Conservation (phyloP, 2,329 filamentous ascomycete species). For the Verticillium tricorpus region DNA sequence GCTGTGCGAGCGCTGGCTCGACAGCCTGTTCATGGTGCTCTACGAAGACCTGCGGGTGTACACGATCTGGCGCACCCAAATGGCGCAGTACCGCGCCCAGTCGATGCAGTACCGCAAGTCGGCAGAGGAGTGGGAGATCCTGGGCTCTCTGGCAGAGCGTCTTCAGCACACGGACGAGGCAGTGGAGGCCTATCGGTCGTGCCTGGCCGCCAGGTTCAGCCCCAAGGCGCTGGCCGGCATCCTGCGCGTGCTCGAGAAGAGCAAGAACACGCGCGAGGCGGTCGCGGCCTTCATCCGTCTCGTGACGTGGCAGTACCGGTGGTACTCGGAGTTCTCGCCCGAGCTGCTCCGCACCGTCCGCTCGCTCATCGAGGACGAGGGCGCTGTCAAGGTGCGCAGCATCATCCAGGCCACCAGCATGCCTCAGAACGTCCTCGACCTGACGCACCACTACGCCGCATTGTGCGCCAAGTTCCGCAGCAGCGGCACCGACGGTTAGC, state of each 20-base stretch:
- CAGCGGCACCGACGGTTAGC: constrained; percentile 80
- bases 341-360: constrained; percentile 83
- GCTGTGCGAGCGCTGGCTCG: constrained; percentile 94
- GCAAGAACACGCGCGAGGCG: constrained; percentile 74
- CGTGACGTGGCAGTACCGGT: constrained; percentile 97
- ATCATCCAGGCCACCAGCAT: constrained; percentile 95
- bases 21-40: constrained; percentile 98
- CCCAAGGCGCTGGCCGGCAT: constrained; percentile 88
- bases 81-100: constrained; percentile 91
- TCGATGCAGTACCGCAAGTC: constrained; percentile 95
- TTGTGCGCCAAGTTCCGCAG: constrained; percentile 93
- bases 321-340: constrained; percentile 99
- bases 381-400: constrained; percentile 92
- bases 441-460: constrained; percentile 94
- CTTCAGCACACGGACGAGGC: constrained; percentile 90
- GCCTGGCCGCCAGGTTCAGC: constrained; percentile 82
- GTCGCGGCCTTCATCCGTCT: constrained; percentile 83
- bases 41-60: constrained; percentile 98
- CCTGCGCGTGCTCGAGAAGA: constrained; percentile 71
- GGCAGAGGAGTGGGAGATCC: constrained; percentile 96
- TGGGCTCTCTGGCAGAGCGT: constrained; percentile 86
- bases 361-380: constrained; percentile 93
- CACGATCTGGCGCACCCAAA: constrained; percentile 98
- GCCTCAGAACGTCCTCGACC: constrained; percentile 85
- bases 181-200: constrained; percentile 87